These are phyloP conservation scores for Leptographium wingfieldii DNA, from an alignment of 2,329 filamentous ascomycete species.

Conservation along the genomic window DNA sequence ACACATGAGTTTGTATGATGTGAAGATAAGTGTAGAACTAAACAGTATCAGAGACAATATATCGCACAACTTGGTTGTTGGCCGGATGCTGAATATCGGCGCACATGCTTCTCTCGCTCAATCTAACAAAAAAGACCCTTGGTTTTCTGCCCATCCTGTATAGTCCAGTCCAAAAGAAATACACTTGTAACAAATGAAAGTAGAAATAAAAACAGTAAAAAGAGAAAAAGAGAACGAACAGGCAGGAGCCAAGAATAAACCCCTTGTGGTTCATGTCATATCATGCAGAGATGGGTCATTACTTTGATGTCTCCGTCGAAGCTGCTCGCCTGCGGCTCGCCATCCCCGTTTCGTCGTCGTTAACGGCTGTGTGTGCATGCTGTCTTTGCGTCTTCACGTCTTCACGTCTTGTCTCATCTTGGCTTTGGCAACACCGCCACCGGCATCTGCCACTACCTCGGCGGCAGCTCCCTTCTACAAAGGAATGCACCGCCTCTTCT, in stretches of 20 bases:
- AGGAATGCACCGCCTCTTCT: conserved; percentile 74
- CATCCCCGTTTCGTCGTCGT: not conserved
- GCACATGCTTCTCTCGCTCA: not conserved
- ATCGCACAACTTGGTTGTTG: not conserved
- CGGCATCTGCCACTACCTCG: not conserved
- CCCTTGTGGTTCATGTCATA: not conserved
- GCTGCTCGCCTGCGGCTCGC: not conserved
- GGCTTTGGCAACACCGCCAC: not conserved
- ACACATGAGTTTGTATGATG: too few species aligned
- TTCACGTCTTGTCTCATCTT: not conserved
- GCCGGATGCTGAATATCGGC: not conserved
- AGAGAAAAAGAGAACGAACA: not conserved
- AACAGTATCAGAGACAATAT: not conserved
- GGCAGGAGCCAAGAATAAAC: conserved; percentile 3
- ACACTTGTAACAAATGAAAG: conserved; percentile 3
- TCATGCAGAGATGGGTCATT: conserved; percentile 4
- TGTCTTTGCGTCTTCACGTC: not conserved
- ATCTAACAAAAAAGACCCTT: not conserved
- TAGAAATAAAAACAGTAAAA: conserved; percentile 2
- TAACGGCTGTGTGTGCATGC: not conserved
- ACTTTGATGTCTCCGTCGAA: not conserved
- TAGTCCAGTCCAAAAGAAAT: not conserved
- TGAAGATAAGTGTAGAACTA: not conserved
- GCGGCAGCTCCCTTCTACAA: conserved; percentile 37
- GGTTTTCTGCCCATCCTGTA: not conserved